These are phyloP conservation scores for Boechera stricta DNA, from an alignment of 345 rosid genomes.

Conservation along the genomic window DNA sequence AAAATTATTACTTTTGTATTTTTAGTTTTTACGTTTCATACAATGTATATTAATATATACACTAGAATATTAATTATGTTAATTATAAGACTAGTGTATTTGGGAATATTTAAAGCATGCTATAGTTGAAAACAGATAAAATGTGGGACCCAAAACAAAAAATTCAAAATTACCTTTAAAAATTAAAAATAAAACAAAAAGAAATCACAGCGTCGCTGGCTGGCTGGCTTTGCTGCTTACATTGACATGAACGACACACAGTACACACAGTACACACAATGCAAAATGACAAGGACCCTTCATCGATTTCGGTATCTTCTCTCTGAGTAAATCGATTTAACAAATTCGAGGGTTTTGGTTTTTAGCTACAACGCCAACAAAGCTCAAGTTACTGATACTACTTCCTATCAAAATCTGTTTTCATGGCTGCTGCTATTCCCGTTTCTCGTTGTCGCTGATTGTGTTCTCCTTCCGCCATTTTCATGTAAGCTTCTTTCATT, in stretches of 20 bases:
- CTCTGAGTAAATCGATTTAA: constrained; percentile 6
- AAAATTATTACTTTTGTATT: neutral
- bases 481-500: constrained; percentile 8
- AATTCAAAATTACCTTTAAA: constrained; percentile 18
- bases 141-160: constrained; percentile 21
- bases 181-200: neutral
- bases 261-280: constrained; percentile 6
- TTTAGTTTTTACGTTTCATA: too few species aligned
- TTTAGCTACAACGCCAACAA: neutral
- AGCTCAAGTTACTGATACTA: neutral
- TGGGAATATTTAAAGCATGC: constrained; percentile 10
- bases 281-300: constrained; percentile 36
- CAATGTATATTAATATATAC: too few species aligned
- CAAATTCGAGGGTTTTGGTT: constrained; percentile 7
- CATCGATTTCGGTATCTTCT: constrained; percentile 34
- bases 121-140: constrained; percentile 18
- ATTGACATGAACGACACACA: constrained; percentile 42
- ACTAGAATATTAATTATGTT: too few species aligned
- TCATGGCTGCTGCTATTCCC: constrained; percentile 16
- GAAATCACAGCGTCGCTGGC: constrained; percentile 18
- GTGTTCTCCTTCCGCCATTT: constrained; percentile 2
- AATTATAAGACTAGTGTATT: neutral
- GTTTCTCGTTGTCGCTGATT: constrained; percentile 3
- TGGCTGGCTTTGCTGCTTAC: constrained; percentile 21
- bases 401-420: neutral